Evolutionary conservation across 169 alveolate genomes (phyloP).

Genomic region (Plasmodium fragile): DNA sequence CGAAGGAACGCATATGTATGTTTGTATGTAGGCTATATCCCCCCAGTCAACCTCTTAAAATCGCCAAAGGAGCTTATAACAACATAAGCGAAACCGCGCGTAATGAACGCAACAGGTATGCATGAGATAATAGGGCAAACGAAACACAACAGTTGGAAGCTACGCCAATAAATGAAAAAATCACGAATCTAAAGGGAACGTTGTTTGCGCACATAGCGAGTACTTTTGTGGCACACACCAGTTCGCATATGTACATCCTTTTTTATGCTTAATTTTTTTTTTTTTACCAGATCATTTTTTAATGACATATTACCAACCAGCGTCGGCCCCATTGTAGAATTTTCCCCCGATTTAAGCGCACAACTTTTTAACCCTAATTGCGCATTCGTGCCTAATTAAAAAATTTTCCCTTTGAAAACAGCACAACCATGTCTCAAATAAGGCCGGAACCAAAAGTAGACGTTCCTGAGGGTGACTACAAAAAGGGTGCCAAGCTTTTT

Average conservation of each 20-base stretch:
- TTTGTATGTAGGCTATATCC: background rate
- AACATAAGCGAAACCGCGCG: background rate
- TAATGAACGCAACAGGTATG: background rate
- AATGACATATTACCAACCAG: background rate
- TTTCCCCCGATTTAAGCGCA: background rate
- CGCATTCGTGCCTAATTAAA: background rate
- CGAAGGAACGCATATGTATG: background rate
- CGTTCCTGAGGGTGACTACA: slow-evolving; percentile 93
- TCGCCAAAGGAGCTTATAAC: background rate
- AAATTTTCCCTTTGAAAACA: slow-evolving; percentile 3
- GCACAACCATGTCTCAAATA: slow-evolving; percentile 34
- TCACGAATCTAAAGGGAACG: background rate
- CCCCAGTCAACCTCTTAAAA: background rate
- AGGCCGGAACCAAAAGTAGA: slow-evolving; percentile 93
- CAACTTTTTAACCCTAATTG: background rate
- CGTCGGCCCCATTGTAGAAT: background rate
- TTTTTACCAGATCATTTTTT: background rate
- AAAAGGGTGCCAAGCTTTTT: slow-evolving; percentile 93
- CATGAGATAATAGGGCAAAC: background rate
- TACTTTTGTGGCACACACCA: background rate
- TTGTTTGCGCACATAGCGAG: background rate
- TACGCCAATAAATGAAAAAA: background rate
- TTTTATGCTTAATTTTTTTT: background rate
- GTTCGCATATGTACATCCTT: background rate
- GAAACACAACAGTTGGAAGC: background rate